Percentiles rank a stretch among this genome's conserved stretches.
Evolutionary conservation across 2,329 filamentous ascomycete species (phyloP).

Genomic region (Arachnomyces sp.): DNA sequence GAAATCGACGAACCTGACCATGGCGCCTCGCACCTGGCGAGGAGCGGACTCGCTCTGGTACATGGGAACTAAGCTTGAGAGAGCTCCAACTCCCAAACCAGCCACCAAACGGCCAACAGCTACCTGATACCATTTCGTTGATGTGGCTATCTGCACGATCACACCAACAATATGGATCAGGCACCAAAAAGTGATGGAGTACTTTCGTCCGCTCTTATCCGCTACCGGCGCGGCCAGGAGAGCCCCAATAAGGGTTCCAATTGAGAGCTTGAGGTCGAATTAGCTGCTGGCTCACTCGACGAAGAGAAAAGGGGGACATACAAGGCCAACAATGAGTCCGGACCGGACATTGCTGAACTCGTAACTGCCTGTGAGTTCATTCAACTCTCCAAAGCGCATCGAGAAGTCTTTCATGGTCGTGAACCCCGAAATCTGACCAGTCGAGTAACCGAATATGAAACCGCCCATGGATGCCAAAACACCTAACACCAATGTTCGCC

Average conservation of each 20-base stretch:
- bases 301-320: conserved; percentile 13
- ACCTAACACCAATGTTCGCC: conserved; percentile 34
- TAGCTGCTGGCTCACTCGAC: background rate
- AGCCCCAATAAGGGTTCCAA: conserved; percentile 38
- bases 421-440: conserved; percentile 39
- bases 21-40: conserved; percentile 37
- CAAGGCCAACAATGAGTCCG: conserved; percentile 36
- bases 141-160: conserved; percentile 36
- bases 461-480: conserved; percentile 41
- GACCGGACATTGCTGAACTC: conserved; percentile 35
- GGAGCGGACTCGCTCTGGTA: conserved; percentile 40
- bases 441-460: conserved; percentile 37
- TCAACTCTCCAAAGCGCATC: conserved; percentile 27
- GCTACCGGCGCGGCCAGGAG: conserved; percentile 34
- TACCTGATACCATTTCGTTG: conserved; percentile 33
- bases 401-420: conserved; percentile 36
- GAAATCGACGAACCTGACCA: conserved; percentile 27
- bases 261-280: conserved; percentile 27
- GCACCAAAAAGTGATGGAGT: conserved; percentile 35
- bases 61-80: conserved; percentile 38
- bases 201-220: conserved; percentile 36
- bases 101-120: conserved; percentile 37
- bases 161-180: conserved; percentile 32
- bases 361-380: conserved; percentile 20
- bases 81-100: conserved; percentile 37